These are phyloP conservation scores for Durio zibethinus DNA, from an alignment of 345 rosid species.

Conservation along the genomic window DNA sequence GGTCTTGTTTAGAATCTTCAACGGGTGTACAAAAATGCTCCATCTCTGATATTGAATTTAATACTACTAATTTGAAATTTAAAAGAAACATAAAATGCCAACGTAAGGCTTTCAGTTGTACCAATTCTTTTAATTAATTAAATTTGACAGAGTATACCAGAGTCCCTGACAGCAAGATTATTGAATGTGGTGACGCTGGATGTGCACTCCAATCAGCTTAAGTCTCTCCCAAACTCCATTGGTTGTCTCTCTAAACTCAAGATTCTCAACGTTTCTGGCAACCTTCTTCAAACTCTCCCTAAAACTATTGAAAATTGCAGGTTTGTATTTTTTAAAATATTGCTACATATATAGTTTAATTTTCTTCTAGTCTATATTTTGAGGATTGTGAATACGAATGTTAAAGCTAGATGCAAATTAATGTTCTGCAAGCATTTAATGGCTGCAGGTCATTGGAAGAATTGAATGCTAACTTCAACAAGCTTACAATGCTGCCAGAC, in stretches of 20 bases:
- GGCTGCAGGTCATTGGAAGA: constrained; percentile 71
- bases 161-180: constrained; percentile 75
- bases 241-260: constrained; percentile 87
- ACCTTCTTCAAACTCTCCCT: constrained; percentile 58
- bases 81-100: too few species aligned
- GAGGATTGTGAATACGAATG: background rate
- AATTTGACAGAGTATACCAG: constrained; percentile 70
- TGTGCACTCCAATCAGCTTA: constrained; percentile 76
- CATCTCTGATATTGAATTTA: too few species aligned
- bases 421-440: background rate
- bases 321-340: constrained; percentile 42
- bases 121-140: too few species aligned
- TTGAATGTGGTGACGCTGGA: constrained; percentile 72
- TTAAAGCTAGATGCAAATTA: background rate
- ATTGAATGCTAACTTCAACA: constrained; percentile 84
- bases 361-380: too few species aligned
- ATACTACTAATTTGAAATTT: too few species aligned
- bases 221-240: constrained; percentile 70
- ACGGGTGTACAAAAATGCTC: too few species aligned
- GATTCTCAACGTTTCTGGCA: constrained; percentile 71
- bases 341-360: too few species aligned
- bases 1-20: too few species aligned
- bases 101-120: too few species aligned
- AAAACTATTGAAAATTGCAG: constrained; percentile 81
- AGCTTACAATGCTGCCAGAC: constrained; percentile 64